These are phyloP conservation scores for Pseudocercospora crystallina DNA, from an alignment of 2,329 filamentous ascomycete species.

Conservation along the genomic window DNA sequence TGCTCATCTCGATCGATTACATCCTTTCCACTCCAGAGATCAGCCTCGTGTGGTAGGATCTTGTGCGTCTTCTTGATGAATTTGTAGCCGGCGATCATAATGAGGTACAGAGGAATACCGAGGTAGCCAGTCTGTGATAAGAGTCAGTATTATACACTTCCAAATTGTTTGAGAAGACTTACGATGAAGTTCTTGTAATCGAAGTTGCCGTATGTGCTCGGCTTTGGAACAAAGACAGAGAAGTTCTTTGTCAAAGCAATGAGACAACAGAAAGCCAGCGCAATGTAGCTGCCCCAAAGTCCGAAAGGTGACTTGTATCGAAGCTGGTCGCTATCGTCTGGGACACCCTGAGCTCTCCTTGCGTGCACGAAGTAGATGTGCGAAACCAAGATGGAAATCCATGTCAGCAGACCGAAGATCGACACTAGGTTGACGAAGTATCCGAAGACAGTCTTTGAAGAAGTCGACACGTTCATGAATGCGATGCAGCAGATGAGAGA, in stretches of 20 bases:
- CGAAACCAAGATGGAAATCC: conserved; percentile 51
- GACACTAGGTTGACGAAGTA: conserved; percentile 50
- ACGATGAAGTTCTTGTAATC: conserved; percentile 72
- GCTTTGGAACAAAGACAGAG: conserved; percentile 61
- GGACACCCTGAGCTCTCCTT: conserved; percentile 46
- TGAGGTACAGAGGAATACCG: conserved; percentile 72
- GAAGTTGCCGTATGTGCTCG: conserved; percentile 54
- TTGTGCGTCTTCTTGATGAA: conserved; percentile 59
- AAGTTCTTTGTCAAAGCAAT: conserved; percentile 84
- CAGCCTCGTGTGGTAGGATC: conserved; percentile 55
- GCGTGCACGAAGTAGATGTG: conserved; percentile 52
- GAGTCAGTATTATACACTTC: conserved; percentile 2
- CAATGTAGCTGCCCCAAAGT: conserved; percentile 65
- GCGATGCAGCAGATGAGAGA: conserved; percentile 61
- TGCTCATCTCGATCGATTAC: conserved; percentile 59
- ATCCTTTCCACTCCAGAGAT: conserved; percentile 61
- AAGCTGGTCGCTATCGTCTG: conserved; percentile 38
- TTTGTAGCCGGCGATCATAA: conserved; percentile 64
- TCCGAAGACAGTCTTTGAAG: conserved; percentile 44
- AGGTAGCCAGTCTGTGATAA: conserved; percentile 56
- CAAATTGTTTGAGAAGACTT: conserved; percentile 40
- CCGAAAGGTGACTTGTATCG: conserved; percentile 68
- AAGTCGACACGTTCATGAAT: conserved; percentile 46
- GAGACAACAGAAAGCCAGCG: conserved; percentile 68
- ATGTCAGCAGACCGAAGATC: conserved; percentile 45